Evolutionary conservation across 1,284 basidiomycete genomes (phyloP), one percentile per base, ranked within the genome.

Genomic region (Xanthoconium separans): DNA sequence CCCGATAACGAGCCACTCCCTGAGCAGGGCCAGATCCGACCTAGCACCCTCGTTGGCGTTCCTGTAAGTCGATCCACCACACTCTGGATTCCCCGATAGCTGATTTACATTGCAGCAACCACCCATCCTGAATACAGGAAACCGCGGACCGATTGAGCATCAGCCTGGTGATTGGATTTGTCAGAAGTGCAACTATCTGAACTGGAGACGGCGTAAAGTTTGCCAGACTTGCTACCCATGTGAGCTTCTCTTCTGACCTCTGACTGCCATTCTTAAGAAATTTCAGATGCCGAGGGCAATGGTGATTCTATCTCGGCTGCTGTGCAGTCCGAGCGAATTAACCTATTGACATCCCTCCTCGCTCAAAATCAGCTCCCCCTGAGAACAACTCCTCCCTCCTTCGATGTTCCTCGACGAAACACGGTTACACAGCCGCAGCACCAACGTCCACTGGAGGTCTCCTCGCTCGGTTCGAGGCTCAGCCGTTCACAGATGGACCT

Each of bases 91-190:
- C 18, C 37, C 37, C 18, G 5, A 12, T 37, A 2, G 3, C 43
- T 56, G 37, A 64, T 51, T 15, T 34, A 15, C 48, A 29, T 41
- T 48, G 15, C 53, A 87, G 82, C 88, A 87, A 58, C 89, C 89
- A 16, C 90, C 89, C 44, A 92, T 94, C 66, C 76, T 94, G 61
- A 94, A 94, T 67, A 94, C 91, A 0, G 91, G 91, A 10, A 94
- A 93, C 70, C 81, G 86, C 53, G 91, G 91, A 27, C 92, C 92
- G 5, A 93, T 93, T 51, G 79, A 80, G 61, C 78, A 89, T 73
- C 91, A 94, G 77, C 89, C 91, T 3, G 92, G 92, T n/a, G 91
- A 94, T 73, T 94, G 92, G 91, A 78, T 91, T 54, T 94, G 92
- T 72, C 76, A 79, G 54, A 88, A 86, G 66, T 93, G 92, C 70